Evolutionary conservation across 2,329 filamentous ascomycete species (phyloP), one percentile per base, ranked within the genome.

Genomic region (Didymella pinodella): DNA sequence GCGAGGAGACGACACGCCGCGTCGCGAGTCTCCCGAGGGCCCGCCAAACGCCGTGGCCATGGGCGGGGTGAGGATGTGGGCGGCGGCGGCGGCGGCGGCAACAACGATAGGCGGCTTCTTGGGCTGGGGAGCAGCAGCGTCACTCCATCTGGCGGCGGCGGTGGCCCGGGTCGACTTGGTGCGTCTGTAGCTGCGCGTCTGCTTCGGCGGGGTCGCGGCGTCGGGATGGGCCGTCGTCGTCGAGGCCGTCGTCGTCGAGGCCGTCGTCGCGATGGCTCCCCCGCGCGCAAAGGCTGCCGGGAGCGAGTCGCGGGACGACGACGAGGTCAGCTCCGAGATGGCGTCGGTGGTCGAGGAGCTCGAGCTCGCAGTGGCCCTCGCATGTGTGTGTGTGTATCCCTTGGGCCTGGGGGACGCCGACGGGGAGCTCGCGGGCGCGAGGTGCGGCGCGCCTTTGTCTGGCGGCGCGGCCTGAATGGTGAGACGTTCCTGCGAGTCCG

Each of bases 1-100:
- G 59, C 78, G 73, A 65, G 78, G 78, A 72, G 78, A 80, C 45
- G 75, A 67, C 44, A 79, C 73, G 56, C 71, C 75, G 56, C 78
- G 73, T 64, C 78, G 77, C 68, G 75, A 69, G 67, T 79, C 78
- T 64, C 74, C 75, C 64, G 76, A 70, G 61, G 73, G 65, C 61
- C 59, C 72, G 32, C 72, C 72, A 70, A 76, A 77, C 48, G 68
- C 64, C 62, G 74, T 71, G 65, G 75, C 74, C 75, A 77, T 77
- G 61, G 71, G 50, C 16, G 26, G 26, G 50, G 50, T 11, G 31
- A 22, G 22, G 22, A 22, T 22, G 2, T 46, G 4, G 40, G 45
- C 20, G 38, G 36, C 22, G 45, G 4, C 20, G 52, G 36, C 45
- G 29, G 70, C 62, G 11, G 68, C 65, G 20, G 49, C 63, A 29